phyloP scores from a whole-genome alignment of 2,329 filamentous ascomycete species.

The Botrytis squamosa region DNA sequence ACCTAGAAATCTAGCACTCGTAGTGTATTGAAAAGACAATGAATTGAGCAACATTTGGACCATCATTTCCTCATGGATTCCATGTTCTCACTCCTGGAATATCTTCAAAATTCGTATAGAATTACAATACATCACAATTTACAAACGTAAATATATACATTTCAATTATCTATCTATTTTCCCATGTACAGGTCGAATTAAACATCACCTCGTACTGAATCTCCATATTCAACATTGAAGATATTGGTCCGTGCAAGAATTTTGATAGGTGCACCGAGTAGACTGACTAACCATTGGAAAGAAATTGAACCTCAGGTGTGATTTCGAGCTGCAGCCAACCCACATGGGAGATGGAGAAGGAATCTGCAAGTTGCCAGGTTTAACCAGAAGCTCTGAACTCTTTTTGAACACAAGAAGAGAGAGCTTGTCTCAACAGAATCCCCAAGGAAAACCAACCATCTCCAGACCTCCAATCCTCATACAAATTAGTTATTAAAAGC shows the following conservation, averaged over 20 bases:
- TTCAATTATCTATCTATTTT: conserved; percentile 12
- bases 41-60: conserved; percentile 3
- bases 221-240: conserved; percentile 14
- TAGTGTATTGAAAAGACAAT: conserved; percentile 20
- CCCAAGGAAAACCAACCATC: neutral
- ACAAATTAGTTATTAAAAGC: neutral
- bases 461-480: neutral
- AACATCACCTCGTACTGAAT: conserved; percentile 16
- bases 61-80: neutral
- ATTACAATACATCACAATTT: conserved; percentile 8
- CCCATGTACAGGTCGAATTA: conserved; percentile 3
- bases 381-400: conserved; percentile 18
- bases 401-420: conserved; percentile 13
- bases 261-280: conserved; percentile 15
- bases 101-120: neutral
- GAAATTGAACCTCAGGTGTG: conserved; percentile 8
- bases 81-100: neutral
- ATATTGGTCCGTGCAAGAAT: conserved; percentile 7
- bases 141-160: conserved; percentile 2
- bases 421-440: conserved; percentile 7
- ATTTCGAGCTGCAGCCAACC: conserved; percentile 12
- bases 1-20: conserved; percentile 20
- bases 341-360: conserved; percentile 15
- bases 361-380: conserved; percentile 15
- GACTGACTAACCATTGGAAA: neutral